Conservation (phyloP, 768 basidiomycete species). For the Boletus tylopilopsis region DNA sequence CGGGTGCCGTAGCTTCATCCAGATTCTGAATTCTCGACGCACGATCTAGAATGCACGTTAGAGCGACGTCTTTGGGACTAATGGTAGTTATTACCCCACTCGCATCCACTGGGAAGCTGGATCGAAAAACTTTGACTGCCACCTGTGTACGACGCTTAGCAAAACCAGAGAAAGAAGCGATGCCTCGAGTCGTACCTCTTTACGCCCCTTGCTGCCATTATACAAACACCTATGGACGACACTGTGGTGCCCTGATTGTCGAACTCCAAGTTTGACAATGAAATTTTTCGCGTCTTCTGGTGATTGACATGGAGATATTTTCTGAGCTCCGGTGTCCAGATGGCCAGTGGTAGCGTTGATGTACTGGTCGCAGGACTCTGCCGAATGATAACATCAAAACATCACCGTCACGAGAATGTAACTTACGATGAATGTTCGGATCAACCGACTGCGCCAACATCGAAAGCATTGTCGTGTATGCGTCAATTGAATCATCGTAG, state of each 20-base stretch:
- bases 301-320: too few species aligned
- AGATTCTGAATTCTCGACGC: conserved; percentile 2
- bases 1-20: background rate
- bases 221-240: background rate
- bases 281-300: too few species aligned
- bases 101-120: background rate
- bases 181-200: background rate
- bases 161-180: background rate
- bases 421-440: background rate
- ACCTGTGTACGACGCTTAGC: background rate
- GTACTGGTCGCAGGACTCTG: too few species aligned
- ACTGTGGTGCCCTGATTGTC: background rate
- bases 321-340: too few species aligned
- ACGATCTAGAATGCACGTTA: background rate
- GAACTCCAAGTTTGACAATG: background rate
- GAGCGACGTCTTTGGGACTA: background rate
- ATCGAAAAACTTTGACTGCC: conserved; percentile 1
- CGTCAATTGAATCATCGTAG: too few species aligned
- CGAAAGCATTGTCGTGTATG: too few species aligned
- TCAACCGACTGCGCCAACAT: background rate
- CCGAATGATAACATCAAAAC: too few species aligned
- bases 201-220: background rate
- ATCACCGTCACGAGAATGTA: too few species aligned
- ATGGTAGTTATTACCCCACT: background rate
- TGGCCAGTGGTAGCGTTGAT: too few species aligned